Conservation (phyloP, 805 yeast genomes). For the Ogataea sp. region DNA sequence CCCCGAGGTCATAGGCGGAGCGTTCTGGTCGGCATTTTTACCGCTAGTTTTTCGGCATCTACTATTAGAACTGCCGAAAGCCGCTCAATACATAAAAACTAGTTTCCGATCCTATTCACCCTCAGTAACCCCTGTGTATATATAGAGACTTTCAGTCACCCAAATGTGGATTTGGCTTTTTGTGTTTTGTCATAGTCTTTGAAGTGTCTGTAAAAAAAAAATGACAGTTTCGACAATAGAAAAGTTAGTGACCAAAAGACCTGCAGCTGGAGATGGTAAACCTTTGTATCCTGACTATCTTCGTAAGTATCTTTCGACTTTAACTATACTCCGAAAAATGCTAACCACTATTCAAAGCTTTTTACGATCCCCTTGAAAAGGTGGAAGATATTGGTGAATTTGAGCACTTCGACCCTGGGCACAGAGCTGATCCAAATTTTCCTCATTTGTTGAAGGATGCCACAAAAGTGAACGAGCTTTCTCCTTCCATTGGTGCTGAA, state of each 20-base stretch:
- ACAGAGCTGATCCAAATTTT: slow-evolving; percentile 41
- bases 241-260: slow-evolving; percentile 4
- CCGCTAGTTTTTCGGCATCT: too few relatives aligned
- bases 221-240: slow-evolving; percentile 5
- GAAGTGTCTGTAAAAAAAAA: not conserved
- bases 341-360: slow-evolving; percentile 3
- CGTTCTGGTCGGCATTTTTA: too few relatives aligned
- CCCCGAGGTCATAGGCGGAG: too few relatives aligned
- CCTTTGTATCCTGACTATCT: slow-evolving; percentile 9
- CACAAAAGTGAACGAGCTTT: slow-evolving; percentile 16
- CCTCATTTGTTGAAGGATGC: slow-evolving; percentile 34
- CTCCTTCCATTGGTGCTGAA: slow-evolving; percentile 39
- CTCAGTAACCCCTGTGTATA: too few relatives aligned
- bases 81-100: too few relatives aligned
- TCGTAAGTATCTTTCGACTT: slow-evolving; percentile 3
- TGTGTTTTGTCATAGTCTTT: not conserved
- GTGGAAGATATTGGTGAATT: slow-evolving; percentile 11
- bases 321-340: not conserved
- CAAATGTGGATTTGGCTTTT: not conserved
- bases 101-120: too few relatives aligned
- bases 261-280: slow-evolving; percentile 5
- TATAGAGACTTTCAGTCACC: not conserved
- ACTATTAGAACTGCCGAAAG: too few relatives aligned
- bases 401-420: slow-evolving; percentile 10
- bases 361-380: slow-evolving; percentile 11